phyloP scores from a whole-genome alignment of 2,329 filamentous ascomycete species.

The Colletotrichum brevisporum region DNA sequence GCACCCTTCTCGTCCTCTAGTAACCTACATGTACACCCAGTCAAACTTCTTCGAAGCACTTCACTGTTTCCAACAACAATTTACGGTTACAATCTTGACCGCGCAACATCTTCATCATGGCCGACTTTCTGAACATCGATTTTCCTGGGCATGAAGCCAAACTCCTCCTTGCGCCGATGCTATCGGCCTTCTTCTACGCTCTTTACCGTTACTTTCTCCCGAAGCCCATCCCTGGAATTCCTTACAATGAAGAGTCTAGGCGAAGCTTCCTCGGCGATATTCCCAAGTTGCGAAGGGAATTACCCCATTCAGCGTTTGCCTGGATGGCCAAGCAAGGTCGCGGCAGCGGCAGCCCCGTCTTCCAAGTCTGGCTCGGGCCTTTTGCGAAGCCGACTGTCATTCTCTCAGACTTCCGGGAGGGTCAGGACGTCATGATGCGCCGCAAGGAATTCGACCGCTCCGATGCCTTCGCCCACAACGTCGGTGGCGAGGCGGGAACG shows the following conservation, averaged over 20 bases:
- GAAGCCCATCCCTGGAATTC: not conserved
- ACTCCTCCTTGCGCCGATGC: no score
- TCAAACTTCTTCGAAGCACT: no score
- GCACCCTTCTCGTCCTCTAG: no score
- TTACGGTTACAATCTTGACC: no score
- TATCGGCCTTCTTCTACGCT: no score
- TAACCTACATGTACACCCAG: no score
- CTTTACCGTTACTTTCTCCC: not conserved
- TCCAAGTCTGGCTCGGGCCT: conserved; percentile 62
- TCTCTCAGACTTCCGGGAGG: conserved; percentile 51
- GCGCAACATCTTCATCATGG: no score
- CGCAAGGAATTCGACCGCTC: conserved; percentile 59
- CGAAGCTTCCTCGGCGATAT: not conserved
- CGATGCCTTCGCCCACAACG: conserved; percentile 44
- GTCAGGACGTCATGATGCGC: conserved; percentile 59
- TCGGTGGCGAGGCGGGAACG: conserved; percentile 50
- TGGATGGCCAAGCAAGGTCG: not conserved
- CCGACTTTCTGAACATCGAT: no score
- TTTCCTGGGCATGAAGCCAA: no score
- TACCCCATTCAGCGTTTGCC: not conserved
- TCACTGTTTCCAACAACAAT: no score
- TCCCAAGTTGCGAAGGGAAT: not conserved
- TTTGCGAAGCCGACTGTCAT: conserved; percentile 58
- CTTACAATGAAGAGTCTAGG: not conserved
- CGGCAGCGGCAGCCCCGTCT: conserved; percentile 50